phyloP scores from a whole-genome alignment of 306 rosid species.

The Crotalaria pallida region DNA sequence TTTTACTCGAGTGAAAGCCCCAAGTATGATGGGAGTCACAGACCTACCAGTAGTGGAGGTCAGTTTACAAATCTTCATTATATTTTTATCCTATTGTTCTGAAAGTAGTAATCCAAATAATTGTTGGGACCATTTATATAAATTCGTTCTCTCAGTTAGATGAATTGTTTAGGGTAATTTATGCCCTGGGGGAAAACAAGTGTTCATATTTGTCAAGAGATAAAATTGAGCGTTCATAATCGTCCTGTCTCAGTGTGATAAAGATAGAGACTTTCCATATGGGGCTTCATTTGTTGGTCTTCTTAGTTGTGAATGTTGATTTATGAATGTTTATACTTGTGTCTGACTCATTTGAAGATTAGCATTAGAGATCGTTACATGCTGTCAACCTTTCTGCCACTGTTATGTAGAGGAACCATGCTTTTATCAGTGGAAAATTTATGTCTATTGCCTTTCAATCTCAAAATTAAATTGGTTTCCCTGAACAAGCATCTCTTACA shows the following conservation, averaged over 20 bases:
- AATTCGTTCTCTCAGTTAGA: not conserved
- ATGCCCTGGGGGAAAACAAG: not conserved
- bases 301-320: not conserved
- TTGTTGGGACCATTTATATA: not conserved
- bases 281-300: not conserved
- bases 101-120: not conserved
- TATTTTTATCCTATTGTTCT: not conserved
- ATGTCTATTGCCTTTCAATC: not conserved
- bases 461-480: not conserved
- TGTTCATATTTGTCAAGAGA: not conserved
- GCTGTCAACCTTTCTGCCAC: not conserved
- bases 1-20: conserved; percentile 68
- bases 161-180: not conserved
- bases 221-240: too few species aligned
- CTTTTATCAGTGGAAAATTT: not conserved
- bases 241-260: not conserved
- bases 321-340: not conserved
- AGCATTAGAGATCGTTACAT: not conserved
- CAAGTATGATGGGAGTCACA: conserved; percentile 39
- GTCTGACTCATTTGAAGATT: not conserved
- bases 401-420: not conserved
- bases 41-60: conserved; percentile 56
- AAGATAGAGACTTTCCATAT: not conserved
- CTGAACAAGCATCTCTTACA: not conserved
- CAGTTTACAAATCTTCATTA: conserved; percentile 1